Base-by-base conservation (phyloP, 257 asterid genomes). In the Euphrasia confusa region DNA sequence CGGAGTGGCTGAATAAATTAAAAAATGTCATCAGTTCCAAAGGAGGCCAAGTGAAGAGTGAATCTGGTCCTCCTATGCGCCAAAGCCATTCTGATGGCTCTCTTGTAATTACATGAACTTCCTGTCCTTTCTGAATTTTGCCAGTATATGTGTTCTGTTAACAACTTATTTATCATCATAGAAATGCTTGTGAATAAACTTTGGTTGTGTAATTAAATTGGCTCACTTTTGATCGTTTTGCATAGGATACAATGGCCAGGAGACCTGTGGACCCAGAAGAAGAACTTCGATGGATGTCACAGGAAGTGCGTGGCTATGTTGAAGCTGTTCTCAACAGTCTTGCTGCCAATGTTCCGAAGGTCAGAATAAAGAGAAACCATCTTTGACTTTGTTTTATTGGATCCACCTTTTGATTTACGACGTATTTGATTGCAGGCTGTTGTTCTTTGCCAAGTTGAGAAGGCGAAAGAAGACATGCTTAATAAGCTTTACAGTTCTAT, bases 271-370 rank as follows among this genome's bases (percentile, higher is more conserved):
- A 89, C 74, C 97, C 97, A 2, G 97, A 89, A 75, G 97, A 89
- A 77, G 97, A 89, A 72, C 97, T 89, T 69, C 84, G 97, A 65
- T 89, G 97, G 97, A 89, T 89, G 97, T 77, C 97, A 77, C 97
- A 89, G 67, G 97, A 89, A 86, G 97, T 89, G 69, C 94, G 97
- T 49, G 97, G 97, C 63, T 89, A 89, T 77, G 97, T 89, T 68
- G 97, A 89, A 78, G 97, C 97, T 57, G 97, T 89, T 71, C 90
- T 89, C 11, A 89, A 89, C 74, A 89, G 97, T 73, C 95, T 89
- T 70, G 97, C 94, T 33, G 97, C 97, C 63, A 89, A 89, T 75
- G 95, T 89, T 67, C 97, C 97, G 56, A 89, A 89, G 82, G 97
- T 84, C 58, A 13, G 80, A 58, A 68, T 33, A 12, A 63, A 53